Evolutionary conservation across 2,329 filamentous ascomycete genomes (phyloP), one percentile per base, ranked within the genome.

Genomic region (Plenodomus tracheiphilus): DNA sequence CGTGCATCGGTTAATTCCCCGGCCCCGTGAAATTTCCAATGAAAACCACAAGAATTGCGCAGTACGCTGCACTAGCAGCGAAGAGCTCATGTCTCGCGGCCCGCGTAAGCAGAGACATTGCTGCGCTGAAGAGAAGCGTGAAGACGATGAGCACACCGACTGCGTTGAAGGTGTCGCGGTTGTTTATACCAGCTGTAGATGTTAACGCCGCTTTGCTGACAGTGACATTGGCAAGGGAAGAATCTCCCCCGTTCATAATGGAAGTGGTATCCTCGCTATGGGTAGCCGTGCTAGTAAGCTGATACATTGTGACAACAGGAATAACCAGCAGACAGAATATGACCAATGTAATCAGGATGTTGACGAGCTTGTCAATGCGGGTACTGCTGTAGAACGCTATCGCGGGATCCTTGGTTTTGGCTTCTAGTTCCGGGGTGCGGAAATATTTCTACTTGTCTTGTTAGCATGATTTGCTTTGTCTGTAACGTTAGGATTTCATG

Each of bases 111-210:
- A 73, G 22, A 46, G 62, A 65, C 69, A 74, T 74, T 1, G 70
- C 69, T 2, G 69, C 69, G 18, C 62, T 67, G 36, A 73, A 72
- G 0, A 73, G 43, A 4, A 73, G 51, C 2, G 74, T 76, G 39
- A 77, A 77, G 0, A 75, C 71, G 5, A 76, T 70, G 11, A 77
- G 41, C 0, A 77, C 71, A 2, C 71, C 73, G 1, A 76, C 72
- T 0, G 74, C 72, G 41, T 72, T 69, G 28, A 76, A 67, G 0
- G 74, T 73, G 13, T 69, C 58, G 8, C 58, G 52, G 7, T 37
- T 64, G 47, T 62, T 56, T 2, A 41, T 46, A 2, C 56, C 49
- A 1, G 51, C 44, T 9, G 28, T 20, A 6, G 39, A 11, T 16
- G 44, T 36, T 10, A 10, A 25, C 5, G 22, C 16, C 18, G 18